phyloP scores from a whole-genome alignment of 495 filamentous ascomycete species.

The Xylaria castorea region DNA sequence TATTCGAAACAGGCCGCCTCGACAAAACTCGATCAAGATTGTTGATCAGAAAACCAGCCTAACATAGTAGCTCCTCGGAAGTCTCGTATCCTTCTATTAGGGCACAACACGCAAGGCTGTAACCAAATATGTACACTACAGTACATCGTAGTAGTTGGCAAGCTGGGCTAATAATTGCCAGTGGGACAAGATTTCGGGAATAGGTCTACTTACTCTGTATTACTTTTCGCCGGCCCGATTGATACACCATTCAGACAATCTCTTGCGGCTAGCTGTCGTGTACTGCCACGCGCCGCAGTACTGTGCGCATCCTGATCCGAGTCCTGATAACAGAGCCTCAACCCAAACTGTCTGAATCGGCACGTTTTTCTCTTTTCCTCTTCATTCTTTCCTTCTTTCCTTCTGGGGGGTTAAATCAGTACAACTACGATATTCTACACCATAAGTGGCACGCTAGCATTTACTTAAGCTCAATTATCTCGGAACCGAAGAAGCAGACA shows the following conservation, averaged over 20 bases:
- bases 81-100: neutral
- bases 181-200: neutral
- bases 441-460: neutral
- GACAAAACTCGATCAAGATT: neutral
- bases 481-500: neutral
- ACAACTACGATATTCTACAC: neutral
- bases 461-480: neutral
- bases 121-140: neutral
- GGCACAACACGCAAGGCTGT: conserved; percentile 9
- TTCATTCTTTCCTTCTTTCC: neutral
- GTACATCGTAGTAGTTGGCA: neutral
- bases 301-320: neutral
- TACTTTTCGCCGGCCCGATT: conserved; percentile 16
- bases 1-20: conserved; percentile 7
- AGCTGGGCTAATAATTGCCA: neutral
- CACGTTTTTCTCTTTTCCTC: neutral
- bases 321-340: conserved; percentile 20
- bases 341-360: neutral
- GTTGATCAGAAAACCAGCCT: neutral
- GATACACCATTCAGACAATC: neutral
- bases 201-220: conserved; percentile 2
- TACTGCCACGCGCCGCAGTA: neutral
- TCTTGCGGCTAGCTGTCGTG: conserved; percentile 7
- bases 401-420: neutral
- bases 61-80: neutral